A percentile compares a stretch with the other conserved stretches of the same genome.
Conservation (phyloP, 2,329 filamentous ascomycete species). For the Tricladium varicosporioides region DNA sequence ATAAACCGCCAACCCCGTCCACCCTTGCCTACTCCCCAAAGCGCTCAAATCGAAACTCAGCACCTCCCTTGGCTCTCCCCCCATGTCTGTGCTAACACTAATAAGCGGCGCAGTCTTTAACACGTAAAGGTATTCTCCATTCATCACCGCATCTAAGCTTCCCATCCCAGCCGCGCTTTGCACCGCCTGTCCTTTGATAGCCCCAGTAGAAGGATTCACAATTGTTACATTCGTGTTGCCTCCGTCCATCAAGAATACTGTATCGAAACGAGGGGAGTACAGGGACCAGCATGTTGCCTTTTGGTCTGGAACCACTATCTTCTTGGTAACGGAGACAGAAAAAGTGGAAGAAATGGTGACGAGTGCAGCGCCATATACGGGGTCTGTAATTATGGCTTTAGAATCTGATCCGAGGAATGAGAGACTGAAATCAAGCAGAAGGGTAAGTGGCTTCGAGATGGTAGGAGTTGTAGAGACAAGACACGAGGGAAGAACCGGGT, state of each 20-base stretch:
- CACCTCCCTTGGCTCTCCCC: no score
- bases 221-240: slow-evolving; percentile 9
- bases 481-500: slow-evolving; percentile 5
- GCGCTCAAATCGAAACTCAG: background rate
- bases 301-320: slow-evolving; percentile 11
- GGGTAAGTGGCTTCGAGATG: slow-evolving; percentile 8
- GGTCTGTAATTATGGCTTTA: slow-evolving; percentile 14
- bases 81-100: background rate
- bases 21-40: slow-evolving; percentile 2
- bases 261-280: slow-evolving; percentile 13
- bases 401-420: slow-evolving; percentile 15
- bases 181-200: slow-evolving; percentile 3
- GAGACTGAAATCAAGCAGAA: slow-evolving; percentile 16
- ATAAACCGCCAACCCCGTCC: slow-evolving; percentile 20
- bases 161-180: slow-evolving; percentile 5
- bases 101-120: slow-evolving; percentile 8
- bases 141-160: slow-evolving; percentile 11
- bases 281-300: slow-evolving; percentile 18
- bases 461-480: slow-evolving; percentile 5
- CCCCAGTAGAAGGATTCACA: slow-evolving; percentile 11
- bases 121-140: slow-evolving; percentile 13
- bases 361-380: slow-evolving; percentile 15
- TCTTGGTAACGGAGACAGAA: slow-evolving; percentile 1
- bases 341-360: slow-evolving; percentile 9
- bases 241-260: slow-evolving; percentile 13